Evolutionary conservation across 306 rosid genomes (phyloP).

Genomic region (Malus fusca): DNA sequence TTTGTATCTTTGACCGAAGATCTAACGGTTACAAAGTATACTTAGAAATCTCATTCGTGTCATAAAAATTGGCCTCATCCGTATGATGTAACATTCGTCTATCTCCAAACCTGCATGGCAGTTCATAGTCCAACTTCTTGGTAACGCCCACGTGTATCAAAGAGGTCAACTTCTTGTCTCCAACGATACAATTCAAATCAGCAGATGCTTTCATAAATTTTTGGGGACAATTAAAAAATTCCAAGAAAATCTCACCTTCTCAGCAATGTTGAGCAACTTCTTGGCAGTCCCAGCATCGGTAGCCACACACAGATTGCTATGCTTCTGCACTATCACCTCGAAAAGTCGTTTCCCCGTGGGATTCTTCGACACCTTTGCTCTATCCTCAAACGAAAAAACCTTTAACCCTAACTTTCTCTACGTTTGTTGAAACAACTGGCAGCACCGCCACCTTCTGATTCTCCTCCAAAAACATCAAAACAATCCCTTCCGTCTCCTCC

Average conservation of each 20-base stretch:
- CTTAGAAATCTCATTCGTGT: too few relatives aligned
- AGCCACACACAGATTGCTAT: constrained; percentile 79
- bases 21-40: too few relatives aligned
- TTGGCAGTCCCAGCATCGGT: constrained; percentile 82
- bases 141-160: neutral
- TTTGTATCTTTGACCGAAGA: too few relatives aligned
- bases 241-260: constrained; percentile 41
- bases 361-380: constrained; percentile 66
- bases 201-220: neutral
- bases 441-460: constrained; percentile 62
- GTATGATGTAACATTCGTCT: neutral
- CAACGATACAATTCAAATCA: neutral
- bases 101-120: neutral
- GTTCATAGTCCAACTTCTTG: neutral
- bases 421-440: constrained; percentile 31
- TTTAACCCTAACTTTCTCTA: constrained; percentile 27
- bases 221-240: neutral
- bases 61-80: neutral
- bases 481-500: constrained; percentile 51
- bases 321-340: constrained; percentile 70
- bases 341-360: constrained; percentile 76
- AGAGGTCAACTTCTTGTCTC: neutral
- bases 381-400: constrained; percentile 51
- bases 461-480: constrained; percentile 58
- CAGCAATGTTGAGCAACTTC: constrained; percentile 77